These are phyloP conservation scores for Debaryomyces robertsiae DNA, from an alignment of 1,139 yeast genomes.

Conservation along the genomic window DNA sequence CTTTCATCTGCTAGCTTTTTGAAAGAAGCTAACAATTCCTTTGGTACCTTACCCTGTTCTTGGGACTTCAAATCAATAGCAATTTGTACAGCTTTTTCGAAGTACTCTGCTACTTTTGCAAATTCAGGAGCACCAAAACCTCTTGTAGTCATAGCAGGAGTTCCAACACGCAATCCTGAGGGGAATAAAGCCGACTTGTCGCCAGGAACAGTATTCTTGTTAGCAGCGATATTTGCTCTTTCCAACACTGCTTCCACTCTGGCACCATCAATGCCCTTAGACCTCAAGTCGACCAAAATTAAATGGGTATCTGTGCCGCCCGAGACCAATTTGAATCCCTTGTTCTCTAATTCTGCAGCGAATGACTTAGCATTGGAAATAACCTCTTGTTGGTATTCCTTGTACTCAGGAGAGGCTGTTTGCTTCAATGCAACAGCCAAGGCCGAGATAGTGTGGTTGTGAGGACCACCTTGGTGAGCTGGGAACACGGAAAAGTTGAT, in stretches of 20 bases:
- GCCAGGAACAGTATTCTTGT: slow-evolving; percentile 95
- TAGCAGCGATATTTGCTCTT: slow-evolving; percentile 88
- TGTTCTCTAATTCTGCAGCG: slow-evolving; percentile 65
- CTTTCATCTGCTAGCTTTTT: slow-evolving; percentile 64
- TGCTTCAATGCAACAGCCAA: slow-evolving; percentile 93
- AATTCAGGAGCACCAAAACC: slow-evolving; percentile 84
- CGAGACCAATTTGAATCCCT: slow-evolving; percentile 80
- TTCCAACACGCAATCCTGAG: slow-evolving; percentile 93
- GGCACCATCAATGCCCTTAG: slow-evolving; percentile 91
- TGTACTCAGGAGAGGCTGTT: slow-evolving; percentile 83
- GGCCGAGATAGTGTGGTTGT: slow-evolving; percentile 95
- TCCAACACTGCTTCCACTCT: slow-evolving; percentile 91
- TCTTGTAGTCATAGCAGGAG: slow-evolving; percentile 98
- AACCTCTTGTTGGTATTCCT: slow-evolving; percentile 80
- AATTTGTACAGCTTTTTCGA: slow-evolving; percentile 74
- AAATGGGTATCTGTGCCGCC: slow-evolving; percentile 95
- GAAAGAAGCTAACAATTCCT: slow-evolving; percentile 65
- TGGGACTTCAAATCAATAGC: slow-evolving; percentile 59
- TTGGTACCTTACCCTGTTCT: slow-evolving; percentile 62
- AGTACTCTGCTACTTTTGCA: slow-evolving; percentile 72
- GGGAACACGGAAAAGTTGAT: slow-evolving; percentile 97
- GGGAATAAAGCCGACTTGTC: slow-evolving; percentile 95
- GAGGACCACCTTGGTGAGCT: slow-evolving; percentile 99
- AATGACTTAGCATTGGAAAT: slow-evolving; percentile 78
- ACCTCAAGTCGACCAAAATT: slow-evolving; percentile 81